Evolutionary conservation across 495 filamentous ascomycete genomes (phyloP), one percentile per base, ranked within the genome.

Genomic region (Neurospora tetraspora): DNA sequence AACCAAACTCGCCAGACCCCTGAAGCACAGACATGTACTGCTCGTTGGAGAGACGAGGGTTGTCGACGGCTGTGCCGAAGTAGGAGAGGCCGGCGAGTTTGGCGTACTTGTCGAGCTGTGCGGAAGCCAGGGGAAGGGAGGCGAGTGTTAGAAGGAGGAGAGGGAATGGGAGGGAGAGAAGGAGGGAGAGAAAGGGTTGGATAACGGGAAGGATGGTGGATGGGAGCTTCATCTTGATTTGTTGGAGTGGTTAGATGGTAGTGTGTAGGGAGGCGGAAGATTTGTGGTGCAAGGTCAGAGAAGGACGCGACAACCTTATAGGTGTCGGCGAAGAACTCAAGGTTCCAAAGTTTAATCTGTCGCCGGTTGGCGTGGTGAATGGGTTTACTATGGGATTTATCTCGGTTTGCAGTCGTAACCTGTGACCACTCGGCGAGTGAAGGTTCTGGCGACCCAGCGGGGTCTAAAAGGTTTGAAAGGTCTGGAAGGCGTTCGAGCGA

Each of bases 1-100:
- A 81, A 5, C 88, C 87, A 70, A 88, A 89, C 72, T 89, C 87
- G 10, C 79, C 75, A 18, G 79, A 80, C 72, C 87, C 83, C 59
- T 71, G 69, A 0, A 80, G 39, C 36, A 80, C 77, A 0, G 76
- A 73, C 36, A 85, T 72, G 71, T 90, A 91, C 8, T 76, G 61
- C 1, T 81, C 73, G 78, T 90, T 85, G 18, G 74, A 83, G n/a
- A 89, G 77, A 72, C 86, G 84, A 4, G 77, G 74, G 73, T 89
- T 88, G 71, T 89, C 88, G 16, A 87, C 86, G 0, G 87, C 88
- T 9, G 85, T 84, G 42, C 89, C 89, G 73, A 90, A 89, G 77
- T 89, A 90, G 8, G 79, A 27, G 59, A 84, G 79, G 38, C 86
- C 84, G 37, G 82, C 83, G 1, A 85, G 84, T 34, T 85, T 82